phyloP scores from a whole-genome alignment of 2,329 filamentous ascomycete species.

The Fusarium sp. region DNA sequence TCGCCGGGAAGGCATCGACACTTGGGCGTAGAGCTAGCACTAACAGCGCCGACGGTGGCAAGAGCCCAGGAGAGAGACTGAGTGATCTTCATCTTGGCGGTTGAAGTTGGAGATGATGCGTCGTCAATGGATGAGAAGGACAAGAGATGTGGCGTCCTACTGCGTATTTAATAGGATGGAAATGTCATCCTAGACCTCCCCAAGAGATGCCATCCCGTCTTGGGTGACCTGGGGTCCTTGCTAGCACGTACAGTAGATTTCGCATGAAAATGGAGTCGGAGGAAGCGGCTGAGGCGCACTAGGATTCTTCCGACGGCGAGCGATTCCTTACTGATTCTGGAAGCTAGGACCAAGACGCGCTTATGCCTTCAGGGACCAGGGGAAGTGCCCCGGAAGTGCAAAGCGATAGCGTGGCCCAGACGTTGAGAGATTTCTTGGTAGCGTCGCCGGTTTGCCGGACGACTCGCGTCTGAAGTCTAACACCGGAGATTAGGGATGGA shows the following conservation, averaged over 20 bases:
- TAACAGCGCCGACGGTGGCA: constrained; percentile 12
- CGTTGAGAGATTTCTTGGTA: constrained; percentile 10
- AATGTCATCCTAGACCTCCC: not conserved
- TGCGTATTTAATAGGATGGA: not conserved
- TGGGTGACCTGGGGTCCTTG: not conserved
- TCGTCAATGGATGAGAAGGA: not conserved
- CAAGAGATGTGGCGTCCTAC: not conserved
- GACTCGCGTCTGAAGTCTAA: not conserved
- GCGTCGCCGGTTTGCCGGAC: constrained; percentile 11
- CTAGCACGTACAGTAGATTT: not conserved
- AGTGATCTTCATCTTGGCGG: constrained; percentile 32
- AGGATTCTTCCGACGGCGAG: not conserved
- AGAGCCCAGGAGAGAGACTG: constrained; percentile 27
- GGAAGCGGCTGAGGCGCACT: constrained; percentile 5
- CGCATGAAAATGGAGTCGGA: not conserved
- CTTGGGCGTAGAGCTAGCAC: constrained; percentile 20
- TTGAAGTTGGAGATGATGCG: not conserved
- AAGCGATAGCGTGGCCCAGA: not conserved
- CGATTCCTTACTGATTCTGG: not conserved
- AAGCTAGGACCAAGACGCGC: not conserved
- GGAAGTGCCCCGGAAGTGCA: not conserved
- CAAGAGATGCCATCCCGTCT: not conserved
- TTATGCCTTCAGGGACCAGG: not conserved
- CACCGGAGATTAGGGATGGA: constrained; percentile 24
- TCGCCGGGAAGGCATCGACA: constrained; percentile 66